Evolutionary conservation across 495 filamentous ascomycete genomes (phyloP).

Genomic region (Aspergillus funiculosus): DNA sequence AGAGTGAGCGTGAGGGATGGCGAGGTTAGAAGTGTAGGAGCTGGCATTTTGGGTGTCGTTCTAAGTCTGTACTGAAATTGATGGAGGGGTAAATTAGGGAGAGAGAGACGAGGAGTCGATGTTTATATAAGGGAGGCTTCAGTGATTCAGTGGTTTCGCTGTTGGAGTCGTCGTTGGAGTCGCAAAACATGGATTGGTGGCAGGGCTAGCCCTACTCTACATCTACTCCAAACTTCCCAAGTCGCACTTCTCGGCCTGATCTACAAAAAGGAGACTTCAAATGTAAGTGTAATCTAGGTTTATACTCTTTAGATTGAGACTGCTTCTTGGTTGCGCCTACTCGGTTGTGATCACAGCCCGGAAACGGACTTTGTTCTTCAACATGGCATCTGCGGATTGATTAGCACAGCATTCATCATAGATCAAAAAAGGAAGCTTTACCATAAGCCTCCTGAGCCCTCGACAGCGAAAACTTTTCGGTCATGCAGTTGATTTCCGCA

Average conservation of each 20-base stretch:
- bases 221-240: too few species aligned
- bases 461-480: conserved; percentile 57
- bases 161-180: too few species aligned
- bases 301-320: too few species aligned
- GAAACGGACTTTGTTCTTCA: conserved; percentile 43
- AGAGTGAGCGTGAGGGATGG: conserved; percentile 39
- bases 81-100: neutral
- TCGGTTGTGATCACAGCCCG: conserved; percentile 50
- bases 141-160: too few species aligned
- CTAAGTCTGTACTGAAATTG: neutral
- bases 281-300: too few species aligned
- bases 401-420: too few species aligned
- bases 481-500: conserved; percentile 54
- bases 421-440: too few species aligned
- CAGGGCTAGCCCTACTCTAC: too few species aligned
- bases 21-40: conserved; percentile 31
- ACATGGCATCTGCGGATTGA: conserved; percentile 36
- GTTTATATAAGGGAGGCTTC: too few species aligned
- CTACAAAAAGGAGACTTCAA: too few species aligned
- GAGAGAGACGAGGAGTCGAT: neutral
- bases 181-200: too few species aligned
- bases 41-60: conserved; percentile 11
- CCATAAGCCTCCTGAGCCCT: conserved; percentile 50
- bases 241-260: too few species aligned
- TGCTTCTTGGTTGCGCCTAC: conserved; percentile 16